These are phyloP conservation scores for Pneumocystis oryctolagi DNA, from an alignment of 1,139 yeast genomes.

Conservation along the genomic window DNA sequence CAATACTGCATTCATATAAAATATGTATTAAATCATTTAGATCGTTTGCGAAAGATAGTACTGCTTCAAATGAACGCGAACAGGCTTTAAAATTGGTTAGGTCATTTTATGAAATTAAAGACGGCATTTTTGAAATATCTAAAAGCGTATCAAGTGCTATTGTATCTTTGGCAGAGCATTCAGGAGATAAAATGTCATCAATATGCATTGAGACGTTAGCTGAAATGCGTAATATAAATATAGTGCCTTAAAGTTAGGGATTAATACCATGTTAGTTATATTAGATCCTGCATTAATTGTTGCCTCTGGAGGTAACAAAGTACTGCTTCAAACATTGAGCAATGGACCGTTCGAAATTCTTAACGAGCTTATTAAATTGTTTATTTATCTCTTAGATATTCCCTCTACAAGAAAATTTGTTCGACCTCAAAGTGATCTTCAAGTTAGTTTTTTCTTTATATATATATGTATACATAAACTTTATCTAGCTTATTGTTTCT, in stretches of 20 bases:
- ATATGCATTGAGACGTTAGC: conserved; percentile 55
- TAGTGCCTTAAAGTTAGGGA: conserved; percentile 6
- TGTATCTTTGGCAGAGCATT: conserved; percentile 52
- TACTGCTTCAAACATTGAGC: conserved; percentile 41
- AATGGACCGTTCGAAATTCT: conserved; percentile 43
- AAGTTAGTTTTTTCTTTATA: conserved; percentile 16
- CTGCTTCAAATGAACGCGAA: conserved; percentile 38
- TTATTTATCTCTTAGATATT: conserved; percentile 45
- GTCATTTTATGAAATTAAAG: conserved; percentile 41
- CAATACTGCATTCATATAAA: conserved; percentile 37
- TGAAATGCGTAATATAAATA: conserved; percentile 32
- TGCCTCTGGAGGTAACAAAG: conserved; percentile 46
- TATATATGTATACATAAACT: conserved; percentile 22
- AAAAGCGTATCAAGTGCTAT: conserved; percentile 58
- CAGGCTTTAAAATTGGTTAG: conserved; percentile 68
- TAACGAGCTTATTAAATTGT: conserved; percentile 38
- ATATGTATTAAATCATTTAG: conserved; percentile 21
- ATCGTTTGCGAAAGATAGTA: neutral
- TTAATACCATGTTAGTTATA: conserved; percentile 28
- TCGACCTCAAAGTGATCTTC: conserved; percentile 49
- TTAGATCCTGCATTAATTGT: conserved; percentile 45
- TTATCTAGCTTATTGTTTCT: conserved; percentile 33
- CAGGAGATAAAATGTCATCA: conserved; percentile 41
- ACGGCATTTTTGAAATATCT: conserved; percentile 43
- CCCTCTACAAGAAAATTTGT: conserved; percentile 44